Conservation (phyloP, 352 stramenopile species). For the Phytophthora brassicae region DNA sequence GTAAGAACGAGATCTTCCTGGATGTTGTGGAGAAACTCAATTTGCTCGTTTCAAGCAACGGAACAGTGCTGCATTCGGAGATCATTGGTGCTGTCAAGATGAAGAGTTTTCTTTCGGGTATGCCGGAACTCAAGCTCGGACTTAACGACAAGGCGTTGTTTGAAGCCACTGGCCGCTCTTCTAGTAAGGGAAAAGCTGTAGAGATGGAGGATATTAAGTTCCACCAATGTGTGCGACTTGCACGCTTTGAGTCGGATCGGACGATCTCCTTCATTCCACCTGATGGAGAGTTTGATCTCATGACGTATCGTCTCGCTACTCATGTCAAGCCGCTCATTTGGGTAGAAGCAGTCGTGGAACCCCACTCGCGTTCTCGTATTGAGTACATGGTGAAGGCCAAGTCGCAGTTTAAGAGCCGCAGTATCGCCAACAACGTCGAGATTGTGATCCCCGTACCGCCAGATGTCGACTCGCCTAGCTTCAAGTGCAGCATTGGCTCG, state of each 20-base stretch:
- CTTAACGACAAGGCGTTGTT: constrained; percentile 99
- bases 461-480: constrained; percentile 98
- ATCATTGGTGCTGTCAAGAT: constrained; percentile 98
- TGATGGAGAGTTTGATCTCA: constrained; percentile 99
- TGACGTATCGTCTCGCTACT: constrained; percentile 98
- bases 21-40: constrained; percentile 99
- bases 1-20: constrained; percentile 99
- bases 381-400: constrained; percentile 99
- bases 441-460: constrained; percentile 99
- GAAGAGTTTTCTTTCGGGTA: constrained; percentile 98
- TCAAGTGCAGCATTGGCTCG: constrained; percentile 97
- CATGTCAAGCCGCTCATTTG: constrained; percentile 99
- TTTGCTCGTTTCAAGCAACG: constrained; percentile 95
- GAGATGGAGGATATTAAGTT: constrained; percentile 99
- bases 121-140: constrained; percentile 99
- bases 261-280: constrained; percentile 99
- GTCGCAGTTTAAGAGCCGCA: constrained; percentile 98
- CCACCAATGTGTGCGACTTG: constrained; percentile 98
- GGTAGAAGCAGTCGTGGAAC: constrained; percentile 98
- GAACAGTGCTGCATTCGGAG: constrained; percentile 97
- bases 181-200: constrained; percentile 94
- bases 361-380: constrained; percentile 95
- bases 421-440: constrained; percentile 99
- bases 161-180: constrained; percentile 92
- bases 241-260: constrained; percentile 99